Conservation (phyloP, 345 rosid genomes). For the Luvunga scandens region DNA sequence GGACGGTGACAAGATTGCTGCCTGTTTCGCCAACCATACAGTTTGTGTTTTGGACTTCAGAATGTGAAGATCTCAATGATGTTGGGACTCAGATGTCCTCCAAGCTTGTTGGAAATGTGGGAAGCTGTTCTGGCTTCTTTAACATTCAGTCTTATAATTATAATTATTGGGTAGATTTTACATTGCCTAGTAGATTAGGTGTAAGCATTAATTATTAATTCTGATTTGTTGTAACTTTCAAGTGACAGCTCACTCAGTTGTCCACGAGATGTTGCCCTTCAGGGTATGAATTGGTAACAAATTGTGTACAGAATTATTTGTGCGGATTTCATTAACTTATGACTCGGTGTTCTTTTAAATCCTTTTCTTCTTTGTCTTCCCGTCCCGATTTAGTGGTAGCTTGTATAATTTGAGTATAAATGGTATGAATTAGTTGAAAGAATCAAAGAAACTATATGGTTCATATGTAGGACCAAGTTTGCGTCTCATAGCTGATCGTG, state of each 20-base stretch:
- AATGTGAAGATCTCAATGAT: conserved; percentile 41
- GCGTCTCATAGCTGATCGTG: no score
- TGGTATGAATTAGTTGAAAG: neutral
- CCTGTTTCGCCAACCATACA: conserved; percentile 82
- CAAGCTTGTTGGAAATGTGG: conserved; percentile 7
- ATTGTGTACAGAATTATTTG: conserved; percentile 19
- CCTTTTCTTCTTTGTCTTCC: no score
- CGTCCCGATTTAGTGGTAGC: neutral
- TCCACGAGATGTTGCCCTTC: neutral
- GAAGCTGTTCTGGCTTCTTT: neutral
- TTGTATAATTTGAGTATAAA: neutral
- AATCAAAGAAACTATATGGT: neutral
- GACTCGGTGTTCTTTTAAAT: neutral
- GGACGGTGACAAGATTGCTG: conserved; percentile 96
- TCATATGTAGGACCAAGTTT: no score
- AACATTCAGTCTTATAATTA: neutral
- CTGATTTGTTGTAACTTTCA: neutral
- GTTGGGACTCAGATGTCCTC: neutral
- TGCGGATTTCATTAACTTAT: neutral
- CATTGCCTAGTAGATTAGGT: neutral
- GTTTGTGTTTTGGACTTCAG: conserved; percentile 90
- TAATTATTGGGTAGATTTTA: neutral
- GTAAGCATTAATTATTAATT: conserved; percentile 1
- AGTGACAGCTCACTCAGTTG: neutral
- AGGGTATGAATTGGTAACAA: neutral